Conservation (phyloP, 495 filamentous ascomycete genomes). For the Cercophora scortea region DNA sequence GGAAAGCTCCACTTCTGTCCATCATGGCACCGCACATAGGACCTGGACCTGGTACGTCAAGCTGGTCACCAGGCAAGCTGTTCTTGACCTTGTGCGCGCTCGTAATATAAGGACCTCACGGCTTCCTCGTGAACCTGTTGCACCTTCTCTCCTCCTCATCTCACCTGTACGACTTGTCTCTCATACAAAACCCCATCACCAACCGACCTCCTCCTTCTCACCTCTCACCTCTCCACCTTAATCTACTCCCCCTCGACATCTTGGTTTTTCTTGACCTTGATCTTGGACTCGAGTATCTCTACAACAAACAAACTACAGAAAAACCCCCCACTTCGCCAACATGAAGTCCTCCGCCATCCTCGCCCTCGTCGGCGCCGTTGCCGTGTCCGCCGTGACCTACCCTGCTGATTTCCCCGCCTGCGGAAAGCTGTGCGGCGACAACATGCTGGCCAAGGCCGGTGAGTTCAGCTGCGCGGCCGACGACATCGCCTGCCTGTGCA, state of each 20-base stretch:
- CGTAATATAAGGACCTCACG: background rate
- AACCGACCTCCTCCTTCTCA: background rate
- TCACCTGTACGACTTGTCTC: background rate
- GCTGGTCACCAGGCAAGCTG: background rate
- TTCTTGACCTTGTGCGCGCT: background rate
- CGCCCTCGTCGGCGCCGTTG: slow-evolving; percentile 19
- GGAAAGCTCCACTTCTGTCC: too few relatives aligned
- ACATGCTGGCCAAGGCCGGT: slow-evolving; percentile 59
- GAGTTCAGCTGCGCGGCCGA: slow-evolving; percentile 49
- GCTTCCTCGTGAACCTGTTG: background rate
- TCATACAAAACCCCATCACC: too few relatives aligned
- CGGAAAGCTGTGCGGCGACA: slow-evolving; percentile 58
- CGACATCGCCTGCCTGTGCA: slow-evolving; percentile 65
- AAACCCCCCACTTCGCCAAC: background rate
- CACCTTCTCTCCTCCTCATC: background rate
- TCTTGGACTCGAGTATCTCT: background rate
- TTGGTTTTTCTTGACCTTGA: background rate
- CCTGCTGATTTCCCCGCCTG: slow-evolving; percentile 25
- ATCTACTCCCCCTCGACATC: background rate
- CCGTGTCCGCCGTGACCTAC: slow-evolving; percentile 20
- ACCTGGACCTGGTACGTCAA: too few relatives aligned
- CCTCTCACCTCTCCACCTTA: background rate
- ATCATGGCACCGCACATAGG: too few relatives aligned
- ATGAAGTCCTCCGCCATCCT: slow-evolving; percentile 33
- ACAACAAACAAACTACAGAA: background rate